These are phyloP conservation scores for Pichia deserticola DNA, from an alignment of 805 yeast species.

Conservation along the genomic window DNA sequence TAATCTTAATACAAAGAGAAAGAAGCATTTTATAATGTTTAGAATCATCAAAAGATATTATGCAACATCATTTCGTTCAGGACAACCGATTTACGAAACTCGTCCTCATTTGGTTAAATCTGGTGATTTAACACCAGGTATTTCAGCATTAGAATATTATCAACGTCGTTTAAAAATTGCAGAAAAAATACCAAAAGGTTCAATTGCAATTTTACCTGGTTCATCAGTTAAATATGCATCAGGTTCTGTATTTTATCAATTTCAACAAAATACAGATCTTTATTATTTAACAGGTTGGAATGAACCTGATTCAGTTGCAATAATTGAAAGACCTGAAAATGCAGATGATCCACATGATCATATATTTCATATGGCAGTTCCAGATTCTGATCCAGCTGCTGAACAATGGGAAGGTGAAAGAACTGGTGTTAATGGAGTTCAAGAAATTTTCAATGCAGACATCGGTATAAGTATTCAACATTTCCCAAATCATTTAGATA, in stretches of 20 bases:
- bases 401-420: slow-evolving; percentile 96
- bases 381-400: slow-evolving; percentile 63
- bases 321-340: slow-evolving; percentile 54
- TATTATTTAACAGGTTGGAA: slow-evolving; percentile 88
- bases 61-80: slow-evolving; percentile 31
- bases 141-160: slow-evolving; percentile 75
- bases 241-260: slow-evolving; percentile 85
- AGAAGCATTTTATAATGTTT: background rate
- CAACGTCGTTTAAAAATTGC: slow-evolving; percentile 60
- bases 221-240: slow-evolving; percentile 69
- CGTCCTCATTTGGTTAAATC: slow-evolving; percentile 65
- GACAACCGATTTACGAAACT: slow-evolving; percentile 85
- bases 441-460: slow-evolving; percentile 84
- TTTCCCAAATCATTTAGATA: slow-evolving; percentile 36
- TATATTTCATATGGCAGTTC: slow-evolving; percentile 73
- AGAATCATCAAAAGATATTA: slow-evolving; percentile 1
- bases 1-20: too few relatives aligned
- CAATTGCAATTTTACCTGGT: slow-evolving; percentile 72
- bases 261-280: slow-evolving; percentile 87
- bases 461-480: slow-evolving; percentile 46
- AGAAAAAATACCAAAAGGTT: slow-evolving; percentile 47
- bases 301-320: slow-evolving; percentile 73
- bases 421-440: slow-evolving; percentile 78
- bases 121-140: slow-evolving; percentile 86
- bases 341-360: slow-evolving; percentile 39